Evolutionary conservation across 148 eudicot species (phyloP).

Genomic region (Linanthus parryae): DNA sequence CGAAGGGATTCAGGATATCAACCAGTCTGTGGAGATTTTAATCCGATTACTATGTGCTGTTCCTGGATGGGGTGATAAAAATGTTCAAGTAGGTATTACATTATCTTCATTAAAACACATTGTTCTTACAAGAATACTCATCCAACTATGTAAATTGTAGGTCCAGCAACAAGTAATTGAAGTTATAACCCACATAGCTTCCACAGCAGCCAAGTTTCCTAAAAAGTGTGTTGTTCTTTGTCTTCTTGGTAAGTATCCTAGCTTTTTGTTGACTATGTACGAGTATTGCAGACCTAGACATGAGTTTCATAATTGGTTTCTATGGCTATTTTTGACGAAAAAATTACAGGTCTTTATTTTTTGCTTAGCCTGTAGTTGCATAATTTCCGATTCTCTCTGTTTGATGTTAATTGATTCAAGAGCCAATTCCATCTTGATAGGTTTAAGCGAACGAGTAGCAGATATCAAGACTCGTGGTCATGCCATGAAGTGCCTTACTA

Average conservation of each 20-base stretch:
- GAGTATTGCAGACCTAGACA: neutral
- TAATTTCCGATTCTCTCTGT: neutral
- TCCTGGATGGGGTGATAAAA: constrained; percentile 99
- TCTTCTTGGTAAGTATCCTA: constrained; percentile 54
- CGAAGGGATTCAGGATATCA: constrained; percentile 59
- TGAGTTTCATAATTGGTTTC: too few relatives aligned
- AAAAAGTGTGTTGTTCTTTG: constrained; percentile 98
- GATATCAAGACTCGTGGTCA: constrained; percentile 94
- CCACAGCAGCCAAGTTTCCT: constrained; percentile 76
- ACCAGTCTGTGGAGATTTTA: constrained; percentile 83
- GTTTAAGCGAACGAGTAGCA: constrained; percentile 93
- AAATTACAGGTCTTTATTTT: too few relatives aligned
- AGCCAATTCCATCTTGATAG: constrained; percentile 36
- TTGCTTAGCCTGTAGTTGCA: too few relatives aligned
- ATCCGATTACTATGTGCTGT: constrained; percentile 85
- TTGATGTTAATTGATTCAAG: constrained; percentile 7
- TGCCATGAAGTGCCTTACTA: constrained; percentile 91
- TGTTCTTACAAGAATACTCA: neutral
- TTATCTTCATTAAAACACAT: neutral
- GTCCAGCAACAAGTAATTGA: constrained; percentile 98
- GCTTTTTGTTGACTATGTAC: neutral
- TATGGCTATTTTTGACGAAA: too few relatives aligned
- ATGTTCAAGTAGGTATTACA: constrained; percentile 63
- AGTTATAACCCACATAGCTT: constrained; percentile 65
- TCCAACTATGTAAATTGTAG: constrained; percentile 21